Evolutionary conservation across 768 basidiomycete genomes (phyloP), one percentile per base, ranked within the genome.

Genomic region (Rhodosporidiobolus odoratus): DNA sequence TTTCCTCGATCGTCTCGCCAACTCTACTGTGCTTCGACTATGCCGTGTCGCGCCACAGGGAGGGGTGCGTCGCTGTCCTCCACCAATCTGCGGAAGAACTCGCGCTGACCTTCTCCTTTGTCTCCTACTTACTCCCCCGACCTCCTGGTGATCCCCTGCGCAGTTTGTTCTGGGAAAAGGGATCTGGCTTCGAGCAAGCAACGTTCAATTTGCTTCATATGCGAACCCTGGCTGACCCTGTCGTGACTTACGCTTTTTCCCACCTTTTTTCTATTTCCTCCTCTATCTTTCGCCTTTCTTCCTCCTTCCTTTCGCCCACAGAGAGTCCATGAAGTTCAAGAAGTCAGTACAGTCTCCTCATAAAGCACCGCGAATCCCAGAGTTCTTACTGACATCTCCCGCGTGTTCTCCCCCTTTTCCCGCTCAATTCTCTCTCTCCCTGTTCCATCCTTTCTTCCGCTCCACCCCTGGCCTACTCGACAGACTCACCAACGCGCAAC

Each of bases 401-500:
- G 19, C 17, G 23, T 15, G 57, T 40, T 15, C 43, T 21, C 43
- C 12, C 43, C 43, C 43, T 43, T 43, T 12, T 21, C 43, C n/a
- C n/a, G n/a, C n/a, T 43, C 43, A 12, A 12, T 43, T 43, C 43
- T 43, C 43, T 21, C 43, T 21, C 43, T 23, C n/a, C 21, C 23
- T 50, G 12, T 15, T 25, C n/a, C 23, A 15, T 23, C 48, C 48
- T 8, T 23, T 50, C n/a, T 10, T 50, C n/a, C n/a, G n/a, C n/a
- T 23, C 48, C 48, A 50, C 48, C 21, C 37, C 38, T n/a, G n/a
- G n/a, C 40, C 64, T 25, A 10, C 58, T 38, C 84, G 92, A 93
- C 83, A 93, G 92, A 79, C 84, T 97, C 71, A 98, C 96, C 59
- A 99, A 98, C 78, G 96, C 96, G 17, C 96, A 99, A 81, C 89